Conservation (phyloP, 495 filamentous ascomycete genomes). For the Neurospora discreta region DNA sequence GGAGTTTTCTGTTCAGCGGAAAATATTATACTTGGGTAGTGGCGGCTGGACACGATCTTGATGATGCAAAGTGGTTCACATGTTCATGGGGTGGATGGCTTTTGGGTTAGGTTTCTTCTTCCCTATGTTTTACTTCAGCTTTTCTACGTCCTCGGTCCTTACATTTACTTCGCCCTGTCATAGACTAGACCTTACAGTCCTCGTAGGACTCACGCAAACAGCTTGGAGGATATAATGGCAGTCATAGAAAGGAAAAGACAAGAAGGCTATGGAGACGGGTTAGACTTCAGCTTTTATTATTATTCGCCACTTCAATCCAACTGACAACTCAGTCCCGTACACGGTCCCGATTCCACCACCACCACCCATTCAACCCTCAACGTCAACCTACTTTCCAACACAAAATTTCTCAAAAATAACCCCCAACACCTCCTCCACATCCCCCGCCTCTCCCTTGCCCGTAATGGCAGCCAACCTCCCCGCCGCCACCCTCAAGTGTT, state of each 20-base stretch:
- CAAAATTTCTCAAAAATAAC: constrained; percentile 89
- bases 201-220: background rate
- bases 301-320: background rate
- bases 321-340: background rate
- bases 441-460: constrained; percentile 72
- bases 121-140: background rate
- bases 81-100: background rate
- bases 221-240: background rate
- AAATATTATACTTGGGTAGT: background rate
- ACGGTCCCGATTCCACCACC: background rate
- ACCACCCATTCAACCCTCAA: background rate
- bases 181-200: background rate
- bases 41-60: background rate
- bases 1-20: background rate
- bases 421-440: constrained; percentile 93
- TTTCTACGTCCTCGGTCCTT: background rate
- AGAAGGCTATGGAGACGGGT: background rate
- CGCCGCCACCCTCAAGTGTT: constrained; percentile 75
- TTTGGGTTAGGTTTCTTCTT: background rate
- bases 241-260: background rate
- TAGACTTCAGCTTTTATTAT: background rate
- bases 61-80: background rate
- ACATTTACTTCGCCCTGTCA: background rate
- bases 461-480: constrained; percentile 75
- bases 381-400: constrained; percentile 17